A percentile compares a stretch with the other conserved stretches of the same genome.
Conservation (phyloP, 805 yeast genomes). For the Hanseniaspora pseudoguilliermondii region DNA sequence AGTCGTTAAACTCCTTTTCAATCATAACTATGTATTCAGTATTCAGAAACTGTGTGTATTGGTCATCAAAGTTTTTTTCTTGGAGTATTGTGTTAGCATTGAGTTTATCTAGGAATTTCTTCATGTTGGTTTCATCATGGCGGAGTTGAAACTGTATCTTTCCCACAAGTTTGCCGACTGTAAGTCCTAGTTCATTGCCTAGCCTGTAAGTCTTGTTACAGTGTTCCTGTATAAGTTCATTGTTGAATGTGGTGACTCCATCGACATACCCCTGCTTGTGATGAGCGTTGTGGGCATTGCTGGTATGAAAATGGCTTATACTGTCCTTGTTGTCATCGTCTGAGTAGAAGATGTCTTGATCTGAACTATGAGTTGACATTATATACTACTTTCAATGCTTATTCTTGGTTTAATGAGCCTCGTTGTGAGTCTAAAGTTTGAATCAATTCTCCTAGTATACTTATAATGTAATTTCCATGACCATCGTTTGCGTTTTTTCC, state of each 20-base stretch:
- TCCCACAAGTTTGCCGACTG: constrained; percentile 56
- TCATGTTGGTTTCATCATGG: constrained; percentile 16
- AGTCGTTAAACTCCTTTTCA: constrained; percentile 25
- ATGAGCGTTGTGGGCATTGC: constrained; percentile 47
- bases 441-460: too few relatives aligned
- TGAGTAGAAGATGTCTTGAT: constrained; percentile 22
- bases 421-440: too few relatives aligned
- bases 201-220: constrained; percentile 67
- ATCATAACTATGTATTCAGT: constrained; percentile 33
- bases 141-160: constrained; percentile 28
- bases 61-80: constrained; percentile 39
- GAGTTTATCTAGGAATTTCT: constrained; percentile 36
- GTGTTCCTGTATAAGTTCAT: constrained; percentile 58
- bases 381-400: not conserved
- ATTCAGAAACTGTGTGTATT: constrained; percentile 29
- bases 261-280: constrained; percentile 71
- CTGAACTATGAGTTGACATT: not conserved
- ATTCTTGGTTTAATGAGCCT: too few relatives aligned
- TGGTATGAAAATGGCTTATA: constrained; percentile 15
- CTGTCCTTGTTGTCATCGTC: constrained; percentile 14
- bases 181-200: constrained; percentile 59
- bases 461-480: too few relatives aligned
- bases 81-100: constrained; percentile 46
- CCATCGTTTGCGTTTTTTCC: too few relatives aligned
- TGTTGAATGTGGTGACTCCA: constrained; percentile 61